Base-by-base conservation (phyloP, 208 protist species). In the Acanthamoeba triangularis region DNA sequence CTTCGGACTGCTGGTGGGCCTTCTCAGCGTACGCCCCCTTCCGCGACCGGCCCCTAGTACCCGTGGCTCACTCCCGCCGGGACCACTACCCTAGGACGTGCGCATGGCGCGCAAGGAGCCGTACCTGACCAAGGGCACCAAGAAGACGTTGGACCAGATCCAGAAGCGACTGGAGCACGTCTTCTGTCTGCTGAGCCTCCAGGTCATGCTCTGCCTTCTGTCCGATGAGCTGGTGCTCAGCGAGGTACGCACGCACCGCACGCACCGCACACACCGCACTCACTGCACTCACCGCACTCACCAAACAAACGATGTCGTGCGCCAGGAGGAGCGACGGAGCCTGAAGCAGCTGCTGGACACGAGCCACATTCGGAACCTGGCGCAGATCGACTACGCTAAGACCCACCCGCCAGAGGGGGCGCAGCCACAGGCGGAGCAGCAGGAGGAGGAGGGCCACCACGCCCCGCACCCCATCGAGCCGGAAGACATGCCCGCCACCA, bases 191-290 rank as follows among this genome's bases (percentile, higher is more conserved):
- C 74, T 82, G 33, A 82, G 74, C 74, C 30, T 82, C 28, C 74
- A 82, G 74, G 74, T 82, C 74, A 82, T 82, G 74, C 74, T 82
- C 7, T 82, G 74, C 74, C 41, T 82, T 25, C 74, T 82, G 20
- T 82, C 74, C 13, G 74, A 82, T 23, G 74, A 82, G 74, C 74
- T 82, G 8, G 74, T 54, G 37, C 74, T 82, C 18, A 82, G 37
- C 41, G 74, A 82, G 74, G 74, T 82, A 23, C 23, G 30, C 67
- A 20, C 20, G 23, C 33, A 74, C 30, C 30, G 65, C 25, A 74
- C 25, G 8, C 30, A 23, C 65, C 2, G 25, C 23, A 41, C 37
- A 41, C 37, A 41, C 37, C 2, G 37, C 37, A 41, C 37, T 4
- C 37, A 41, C 1, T 3, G 37, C 37, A 41, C 37, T 4, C 37